A percentile compares a stretch with the other conserved stretches of the same genome.
phyloP scores from a whole-genome alignment of 139 green algal species.

The Chlorella sp. region DNA sequence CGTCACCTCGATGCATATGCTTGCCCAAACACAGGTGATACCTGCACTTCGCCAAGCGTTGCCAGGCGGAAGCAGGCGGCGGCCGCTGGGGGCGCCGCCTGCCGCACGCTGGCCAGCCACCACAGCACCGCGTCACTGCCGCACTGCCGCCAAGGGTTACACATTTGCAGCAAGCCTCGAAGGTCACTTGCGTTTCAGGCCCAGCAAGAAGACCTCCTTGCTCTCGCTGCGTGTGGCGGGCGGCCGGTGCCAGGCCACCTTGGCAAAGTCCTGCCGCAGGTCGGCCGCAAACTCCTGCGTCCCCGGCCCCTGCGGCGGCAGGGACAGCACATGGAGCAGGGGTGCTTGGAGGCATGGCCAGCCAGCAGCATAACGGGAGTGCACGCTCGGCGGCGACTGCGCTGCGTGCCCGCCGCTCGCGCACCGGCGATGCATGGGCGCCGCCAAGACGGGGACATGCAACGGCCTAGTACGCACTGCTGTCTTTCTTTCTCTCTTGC shows the following conservation, averaged over 20 bases:
- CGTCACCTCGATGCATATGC: no score
- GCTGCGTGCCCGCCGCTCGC: neutral
- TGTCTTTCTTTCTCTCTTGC: neutral
- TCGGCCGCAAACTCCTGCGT: conserved; percentile 70
- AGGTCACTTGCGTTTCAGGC: conserved; percentile 12
- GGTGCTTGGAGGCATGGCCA: neutral
- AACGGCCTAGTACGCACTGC: neutral
- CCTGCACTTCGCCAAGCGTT: no score
- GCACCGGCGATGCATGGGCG: no score
- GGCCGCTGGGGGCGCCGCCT: no score
- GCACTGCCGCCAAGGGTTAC: no score
- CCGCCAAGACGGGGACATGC: neutral
- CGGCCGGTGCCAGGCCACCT: conserved; percentile 53
- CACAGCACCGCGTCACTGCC: no score
- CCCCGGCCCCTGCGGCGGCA: conserved; percentile 47
- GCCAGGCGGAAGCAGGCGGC: no score
- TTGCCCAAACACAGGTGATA: no score
- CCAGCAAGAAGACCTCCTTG: conserved; percentile 39
- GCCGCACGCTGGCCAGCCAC: no score
- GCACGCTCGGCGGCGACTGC: neutral
- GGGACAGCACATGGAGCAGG: neutral
- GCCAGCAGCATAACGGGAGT: neutral
- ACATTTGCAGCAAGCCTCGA: no score
- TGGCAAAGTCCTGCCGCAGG: conserved; percentile 71
- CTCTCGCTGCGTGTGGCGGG: conserved; percentile 56